A percentile compares a stretch with the other conserved stretches of the same genome.
Evolutionary conservation across 2,329 filamentous ascomycete genomes (phyloP).

Genomic region (Neoarthrinium moseri): DNA sequence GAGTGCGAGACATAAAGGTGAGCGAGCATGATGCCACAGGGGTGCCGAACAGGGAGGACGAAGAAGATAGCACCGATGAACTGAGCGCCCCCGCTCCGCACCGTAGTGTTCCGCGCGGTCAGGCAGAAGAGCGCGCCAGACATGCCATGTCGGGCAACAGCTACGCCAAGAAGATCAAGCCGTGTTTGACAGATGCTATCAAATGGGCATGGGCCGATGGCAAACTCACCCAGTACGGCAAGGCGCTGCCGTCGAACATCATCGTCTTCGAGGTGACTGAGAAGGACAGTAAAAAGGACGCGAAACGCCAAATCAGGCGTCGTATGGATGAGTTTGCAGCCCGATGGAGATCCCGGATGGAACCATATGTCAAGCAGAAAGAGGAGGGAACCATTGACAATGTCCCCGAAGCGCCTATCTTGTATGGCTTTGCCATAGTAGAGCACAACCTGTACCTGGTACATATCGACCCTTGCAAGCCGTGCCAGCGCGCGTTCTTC

Average conservation of each 20-base stretch:
- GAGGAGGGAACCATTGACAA: conserved; percentile 6
- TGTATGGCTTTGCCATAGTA: conserved; percentile 29
- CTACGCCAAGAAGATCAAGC: conserved; percentile 19
- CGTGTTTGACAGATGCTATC: conserved; percentile 18
- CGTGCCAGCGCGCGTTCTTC: conserved; percentile 18
- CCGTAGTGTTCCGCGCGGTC: too few relatives aligned
- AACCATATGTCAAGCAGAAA: neutral
- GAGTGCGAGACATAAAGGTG: conserved; percentile 3
- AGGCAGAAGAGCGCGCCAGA: conserved; percentile 8
- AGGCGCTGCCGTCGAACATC: conserved; percentile 20
- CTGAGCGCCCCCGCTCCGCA: too few relatives aligned
- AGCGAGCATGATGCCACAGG: too few relatives aligned
- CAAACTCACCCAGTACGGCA: conserved; percentile 15
- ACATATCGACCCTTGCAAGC: conserved; percentile 24
- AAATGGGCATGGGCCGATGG: conserved; percentile 26
- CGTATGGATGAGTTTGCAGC: conserved; percentile 18
- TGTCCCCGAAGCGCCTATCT: conserved; percentile 19
- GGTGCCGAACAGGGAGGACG: too few relatives aligned
- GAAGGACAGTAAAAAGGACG: neutral
- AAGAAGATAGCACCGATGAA: too few relatives aligned
- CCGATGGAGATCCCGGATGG: conserved; percentile 18
- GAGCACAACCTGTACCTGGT: conserved; percentile 28
- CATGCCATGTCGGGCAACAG: conserved; percentile 11
- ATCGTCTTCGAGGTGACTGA: conserved; percentile 19
- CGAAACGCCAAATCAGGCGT: conserved; percentile 12